These are phyloP conservation scores for Gossypium thurberi DNA, from an alignment of 345 rosid genomes.

Conservation along the genomic window DNA sequence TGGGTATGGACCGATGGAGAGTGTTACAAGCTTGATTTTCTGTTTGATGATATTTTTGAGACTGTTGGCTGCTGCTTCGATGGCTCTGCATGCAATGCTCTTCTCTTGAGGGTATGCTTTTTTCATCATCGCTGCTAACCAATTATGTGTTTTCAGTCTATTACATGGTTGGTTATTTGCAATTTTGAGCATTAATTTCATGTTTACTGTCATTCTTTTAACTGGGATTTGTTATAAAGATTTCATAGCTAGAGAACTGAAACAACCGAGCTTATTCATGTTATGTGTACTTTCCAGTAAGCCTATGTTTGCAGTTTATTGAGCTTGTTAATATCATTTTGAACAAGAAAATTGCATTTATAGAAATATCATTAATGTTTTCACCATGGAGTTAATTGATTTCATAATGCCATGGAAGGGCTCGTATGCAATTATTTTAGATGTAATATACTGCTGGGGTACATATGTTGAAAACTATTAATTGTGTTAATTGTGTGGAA, in stretches of 20 bases:
- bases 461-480: background rate
- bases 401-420: background rate
- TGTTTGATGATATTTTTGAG: constrained; percentile 75
- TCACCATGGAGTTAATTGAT: background rate
- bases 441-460: background rate
- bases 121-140: background rate
- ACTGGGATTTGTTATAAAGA: background rate
- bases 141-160: background rate
- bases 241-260: too few species aligned
- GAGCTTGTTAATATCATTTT: constrained; percentile 1
- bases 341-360: background rate
- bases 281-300: background rate
- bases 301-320: background rate
- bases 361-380: background rate
- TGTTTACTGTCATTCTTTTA: background rate
- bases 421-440: background rate
- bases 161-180: background rate
- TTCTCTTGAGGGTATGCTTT: constrained; percentile 53
- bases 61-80: constrained; percentile 40
- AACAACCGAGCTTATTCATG: background rate
- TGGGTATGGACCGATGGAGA: constrained; percentile 47
- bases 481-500: background rate
- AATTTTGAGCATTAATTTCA: background rate
- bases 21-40: constrained; percentile 54
- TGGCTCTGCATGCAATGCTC: constrained; percentile 36